Evolutionary conservation across 352 stramenopile species (phyloP).

Genomic region (Achlya hypogyna): DNA sequence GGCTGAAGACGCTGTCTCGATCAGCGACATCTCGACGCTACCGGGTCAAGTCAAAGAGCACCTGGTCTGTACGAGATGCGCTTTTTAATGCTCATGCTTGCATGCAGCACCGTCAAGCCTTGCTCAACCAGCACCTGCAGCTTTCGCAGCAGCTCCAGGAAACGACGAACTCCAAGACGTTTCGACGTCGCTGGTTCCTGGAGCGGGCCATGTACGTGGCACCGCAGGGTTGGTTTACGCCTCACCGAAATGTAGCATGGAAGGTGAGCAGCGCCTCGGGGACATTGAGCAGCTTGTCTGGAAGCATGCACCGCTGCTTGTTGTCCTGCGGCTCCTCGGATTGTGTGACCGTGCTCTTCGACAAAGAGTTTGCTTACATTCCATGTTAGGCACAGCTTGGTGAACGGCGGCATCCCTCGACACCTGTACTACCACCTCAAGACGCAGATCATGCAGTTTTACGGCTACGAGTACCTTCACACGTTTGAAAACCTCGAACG

Average conservation of each 20-base stretch:
- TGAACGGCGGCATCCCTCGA: conserved; percentile 10
- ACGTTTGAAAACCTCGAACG: conserved; percentile 15
- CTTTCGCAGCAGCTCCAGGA: conserved; percentile 4
- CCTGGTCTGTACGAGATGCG: not conserved
- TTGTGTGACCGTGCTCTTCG: not conserved
- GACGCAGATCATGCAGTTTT: conserved; percentile 17
- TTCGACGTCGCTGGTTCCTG: conserved; percentile 1
- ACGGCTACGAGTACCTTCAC: conserved; percentile 18
- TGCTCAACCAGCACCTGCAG: conserved; percentile 9
- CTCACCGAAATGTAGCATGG: not conserved
- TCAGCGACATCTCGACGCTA: not conserved
- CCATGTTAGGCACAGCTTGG: conserved; percentile 3
- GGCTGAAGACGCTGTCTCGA: not conserved
- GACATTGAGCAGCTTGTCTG: conserved; percentile 18
- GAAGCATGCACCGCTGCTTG: not conserved
- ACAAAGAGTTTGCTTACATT: not conserved
- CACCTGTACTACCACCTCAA: conserved; percentile 7
- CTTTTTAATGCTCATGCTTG: not conserved
- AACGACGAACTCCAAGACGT: conserved; percentile 15
- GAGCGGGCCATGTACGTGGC: conserved; percentile 8
- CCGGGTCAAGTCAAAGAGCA: not conserved
- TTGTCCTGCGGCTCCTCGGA: not conserved
- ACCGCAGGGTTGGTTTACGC: not conserved
- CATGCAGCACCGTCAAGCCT: not conserved
- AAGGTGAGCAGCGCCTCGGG: conserved; percentile 5